Evolutionary conservation across 768 basidiomycete species (phyloP).

Genomic region (Piloderma croceum): DNA sequence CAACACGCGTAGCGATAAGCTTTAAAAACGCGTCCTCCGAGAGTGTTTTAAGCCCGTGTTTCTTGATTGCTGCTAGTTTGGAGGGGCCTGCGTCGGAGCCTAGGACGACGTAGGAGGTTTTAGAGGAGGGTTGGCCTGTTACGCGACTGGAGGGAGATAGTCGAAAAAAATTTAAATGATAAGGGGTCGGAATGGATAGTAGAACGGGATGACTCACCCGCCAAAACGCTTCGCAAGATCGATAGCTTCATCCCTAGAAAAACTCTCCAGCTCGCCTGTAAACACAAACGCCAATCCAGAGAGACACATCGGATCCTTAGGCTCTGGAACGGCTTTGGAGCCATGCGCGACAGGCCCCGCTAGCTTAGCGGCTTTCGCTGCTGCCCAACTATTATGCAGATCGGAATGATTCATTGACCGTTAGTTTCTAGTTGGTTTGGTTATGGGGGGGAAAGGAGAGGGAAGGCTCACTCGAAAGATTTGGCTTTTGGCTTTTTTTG

Average conservation of each 20-base stretch:
- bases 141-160: slow-evolving; percentile 58
- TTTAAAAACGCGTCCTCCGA: slow-evolving; percentile 84
- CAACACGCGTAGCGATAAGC: slow-evolving; percentile 70
- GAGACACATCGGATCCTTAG: slow-evolving; percentile 75
- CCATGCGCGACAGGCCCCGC: slow-evolving; percentile 56
- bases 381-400: slow-evolving; percentile 36
- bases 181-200: background rate
- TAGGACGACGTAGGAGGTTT: slow-evolving; percentile 84
- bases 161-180: background rate
- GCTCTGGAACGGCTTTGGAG: slow-evolving; percentile 56
- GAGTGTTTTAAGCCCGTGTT: slow-evolving; percentile 68
- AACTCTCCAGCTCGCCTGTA: slow-evolving; percentile 84
- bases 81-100: slow-evolving; percentile 84
- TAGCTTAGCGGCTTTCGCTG: slow-evolving; percentile 53
- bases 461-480: slow-evolving; percentile 22
- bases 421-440: too few species aligned
- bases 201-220: slow-evolving; percentile 73
- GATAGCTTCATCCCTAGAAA: slow-evolving; percentile 80
- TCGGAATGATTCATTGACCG: background rate
- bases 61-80: slow-evolving; percentile 84
- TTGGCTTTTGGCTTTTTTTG: slow-evolving; percentile 7
- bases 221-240: slow-evolving; percentile 92
- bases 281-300: slow-evolving; percentile 90
- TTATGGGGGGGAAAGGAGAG: background rate
- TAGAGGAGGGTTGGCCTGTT: slow-evolving; percentile 80